phyloP scores from a whole-genome alignment of 306 rosid species.

The Inga laurina region DNA sequence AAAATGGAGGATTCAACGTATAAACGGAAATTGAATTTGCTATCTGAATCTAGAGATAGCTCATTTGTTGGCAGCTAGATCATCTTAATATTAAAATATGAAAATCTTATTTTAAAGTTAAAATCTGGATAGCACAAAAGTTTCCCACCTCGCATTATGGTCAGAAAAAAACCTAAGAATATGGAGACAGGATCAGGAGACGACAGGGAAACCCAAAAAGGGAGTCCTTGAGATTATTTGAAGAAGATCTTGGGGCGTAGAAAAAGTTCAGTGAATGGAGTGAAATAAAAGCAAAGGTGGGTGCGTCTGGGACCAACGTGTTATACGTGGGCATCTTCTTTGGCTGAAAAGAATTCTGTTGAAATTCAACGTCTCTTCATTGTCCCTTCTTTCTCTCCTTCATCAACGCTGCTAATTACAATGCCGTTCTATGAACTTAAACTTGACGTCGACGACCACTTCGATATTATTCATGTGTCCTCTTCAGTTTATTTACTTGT shows the following conservation, averaged over 20 bases:
- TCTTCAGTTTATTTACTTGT: not conserved
- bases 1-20: not conserved
- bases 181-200: no score
- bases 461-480: not conserved
- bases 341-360: not conserved
- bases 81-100: not conserved
- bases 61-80: not conserved
- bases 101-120: not conserved
- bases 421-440: not conserved
- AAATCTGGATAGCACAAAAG: not conserved
- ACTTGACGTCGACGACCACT: not conserved
- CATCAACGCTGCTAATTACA: not conserved
- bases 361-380: not conserved
- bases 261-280: not conserved
- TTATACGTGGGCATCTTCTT: not conserved
- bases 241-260: not conserved
- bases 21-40: not conserved
- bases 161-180: not conserved
- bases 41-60: not conserved
- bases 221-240: not conserved
- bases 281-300: not conserved
- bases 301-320: not conserved
- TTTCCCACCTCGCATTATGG: not conserved
- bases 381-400: not conserved
- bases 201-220: not conserved